Evolutionary conservation across 164 flowering plant genomes (phyloP).

Genomic region (Stephania cephalantha): DNA sequence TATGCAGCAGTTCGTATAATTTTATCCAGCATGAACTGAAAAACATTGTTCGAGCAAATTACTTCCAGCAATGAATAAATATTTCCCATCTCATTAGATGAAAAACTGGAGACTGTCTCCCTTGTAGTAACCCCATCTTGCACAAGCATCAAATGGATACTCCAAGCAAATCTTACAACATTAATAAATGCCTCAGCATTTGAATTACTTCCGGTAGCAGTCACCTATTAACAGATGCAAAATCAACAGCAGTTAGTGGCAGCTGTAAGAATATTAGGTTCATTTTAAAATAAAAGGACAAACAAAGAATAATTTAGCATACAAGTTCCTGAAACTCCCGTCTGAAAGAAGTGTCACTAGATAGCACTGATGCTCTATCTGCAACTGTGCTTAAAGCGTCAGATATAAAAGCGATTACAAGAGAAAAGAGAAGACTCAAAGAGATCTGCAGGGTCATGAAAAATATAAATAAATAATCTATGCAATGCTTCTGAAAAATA

Average conservation of each 20-base stretch:
- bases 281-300: neutral
- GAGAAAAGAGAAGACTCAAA: conserved; percentile 59
- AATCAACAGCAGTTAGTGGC: conserved; percentile 1
- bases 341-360: conserved; percentile 65
- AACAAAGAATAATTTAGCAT: conserved; percentile 24
- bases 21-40: conserved; percentile 79
- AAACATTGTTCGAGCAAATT: conserved; percentile 65
- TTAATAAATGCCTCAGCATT: conserved; percentile 67
- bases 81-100: conserved; percentile 45
- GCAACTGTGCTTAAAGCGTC: conserved; percentile 82
- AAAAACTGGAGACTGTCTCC: conserved; percentile 44
- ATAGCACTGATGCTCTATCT: conserved; percentile 62
- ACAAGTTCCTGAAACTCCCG: conserved; percentile 81
- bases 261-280: neutral
- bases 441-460: conserved; percentile 6
- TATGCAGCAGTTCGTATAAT: conserved; percentile 82
- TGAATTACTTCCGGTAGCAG: conserved; percentile 56
- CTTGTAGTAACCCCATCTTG: conserved; percentile 44
- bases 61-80: conserved; percentile 63
- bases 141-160: conserved; percentile 72
- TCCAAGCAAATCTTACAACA: conserved; percentile 78
- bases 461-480: neutral
- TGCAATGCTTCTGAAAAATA: no score
- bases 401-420: conserved; percentile 74
- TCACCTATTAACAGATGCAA: conserved; percentile 43